Evolutionary conservation across 2,329 filamentous ascomycete species (phyloP), one percentile per base, ranked within the genome.

Genomic region (Orbilia oligospora): DNA sequence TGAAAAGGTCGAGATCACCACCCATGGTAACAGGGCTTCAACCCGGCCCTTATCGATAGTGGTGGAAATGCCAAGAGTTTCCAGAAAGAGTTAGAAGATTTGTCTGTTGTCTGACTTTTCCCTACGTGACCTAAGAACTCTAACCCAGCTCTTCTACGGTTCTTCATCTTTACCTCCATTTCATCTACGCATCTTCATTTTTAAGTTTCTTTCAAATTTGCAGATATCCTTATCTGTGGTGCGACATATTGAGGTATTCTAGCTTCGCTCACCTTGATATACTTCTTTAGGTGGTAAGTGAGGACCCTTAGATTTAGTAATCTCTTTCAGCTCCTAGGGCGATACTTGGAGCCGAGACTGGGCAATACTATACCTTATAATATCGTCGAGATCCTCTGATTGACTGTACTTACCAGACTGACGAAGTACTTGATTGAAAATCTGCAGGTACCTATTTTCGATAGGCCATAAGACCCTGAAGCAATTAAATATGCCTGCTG

Each of bases 1-100:
- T 49, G 12, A n/a, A 56, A 49, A 69, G 41, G 49, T 22, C 36
- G 16, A 36, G n/a, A 69, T 69, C 66, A 69, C 49, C 27, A 36
- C 2, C 6, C 4, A 0, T 9, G 18, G 2, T 16, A 8, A 22
- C 36, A 33, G 38, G 22, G 38, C 66, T 24, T 69, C 51, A 5
- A 30, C 16, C 22, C 24, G 3, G 38, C 22, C 24, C 38, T 55
- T 69, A 30, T 56, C 49, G 48, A 41, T 68, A 46, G 27, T 20
- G 18, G 14, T 10, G 22, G 44, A 53, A 44, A 38, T 41, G 49
- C 48, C 49, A 55, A 68, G 65, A 44, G 20, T 44, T 65, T 65
- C 61, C 16, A 49, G 61, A 65, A 65, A 16, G 1, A 18, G 44
- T 22, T 49, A 36, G 38, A 49, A 36, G 18, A 12, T 27, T 14